Conservation (phyloP, 148 eudicot species). For the Rhododendron williamsianum region DNA sequence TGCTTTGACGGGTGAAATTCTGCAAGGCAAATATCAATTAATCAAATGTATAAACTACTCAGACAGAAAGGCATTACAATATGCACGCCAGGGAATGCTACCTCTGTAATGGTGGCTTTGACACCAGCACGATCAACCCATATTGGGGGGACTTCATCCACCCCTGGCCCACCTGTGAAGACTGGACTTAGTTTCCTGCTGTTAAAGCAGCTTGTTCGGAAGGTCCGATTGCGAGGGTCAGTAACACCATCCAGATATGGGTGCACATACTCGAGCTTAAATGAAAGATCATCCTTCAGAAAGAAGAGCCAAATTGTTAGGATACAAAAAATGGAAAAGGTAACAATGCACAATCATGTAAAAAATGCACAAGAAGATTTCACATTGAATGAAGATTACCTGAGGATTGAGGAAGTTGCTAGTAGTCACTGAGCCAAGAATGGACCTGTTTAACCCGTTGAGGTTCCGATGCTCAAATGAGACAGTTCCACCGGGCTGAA, state of each 20-base stretch:
- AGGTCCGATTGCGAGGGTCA: constrained; percentile 70
- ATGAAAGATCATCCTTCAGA: constrained; percentile 89
- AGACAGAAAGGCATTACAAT: constrained; percentile 1
- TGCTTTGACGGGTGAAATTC: constrained; percentile 91
- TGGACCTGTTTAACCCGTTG: constrained; percentile 79
- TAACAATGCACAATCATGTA: background rate
- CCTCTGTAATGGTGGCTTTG: constrained; percentile 92
- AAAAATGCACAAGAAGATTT: background rate
- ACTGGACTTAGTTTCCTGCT: constrained; percentile 94
- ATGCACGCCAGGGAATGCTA: constrained; percentile 8
- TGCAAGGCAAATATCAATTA: constrained; percentile 22
- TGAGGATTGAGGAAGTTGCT: constrained; percentile 95
- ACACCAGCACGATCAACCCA: constrained; percentile 92
- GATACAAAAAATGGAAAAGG: background rate
- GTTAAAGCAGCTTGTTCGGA: constrained; percentile 76
- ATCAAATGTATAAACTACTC: background rate
- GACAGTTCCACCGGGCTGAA: constrained; percentile 93
- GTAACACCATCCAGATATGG: constrained; percentile 82
- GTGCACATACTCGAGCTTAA: constrained; percentile 94
- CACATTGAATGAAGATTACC: constrained; percentile 34
- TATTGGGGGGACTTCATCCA: constrained; percentile 94
- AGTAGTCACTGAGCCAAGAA: constrained; percentile 88
- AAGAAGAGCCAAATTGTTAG: constrained; percentile 2
- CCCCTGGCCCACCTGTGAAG: constrained; percentile 94
- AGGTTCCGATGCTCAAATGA: constrained; percentile 93